A percentile compares a stretch with the other conserved stretches of the same genome.
phyloP scores from a whole-genome alignment of 352 stramenopile species.

The Pythium monospermum region DNA sequence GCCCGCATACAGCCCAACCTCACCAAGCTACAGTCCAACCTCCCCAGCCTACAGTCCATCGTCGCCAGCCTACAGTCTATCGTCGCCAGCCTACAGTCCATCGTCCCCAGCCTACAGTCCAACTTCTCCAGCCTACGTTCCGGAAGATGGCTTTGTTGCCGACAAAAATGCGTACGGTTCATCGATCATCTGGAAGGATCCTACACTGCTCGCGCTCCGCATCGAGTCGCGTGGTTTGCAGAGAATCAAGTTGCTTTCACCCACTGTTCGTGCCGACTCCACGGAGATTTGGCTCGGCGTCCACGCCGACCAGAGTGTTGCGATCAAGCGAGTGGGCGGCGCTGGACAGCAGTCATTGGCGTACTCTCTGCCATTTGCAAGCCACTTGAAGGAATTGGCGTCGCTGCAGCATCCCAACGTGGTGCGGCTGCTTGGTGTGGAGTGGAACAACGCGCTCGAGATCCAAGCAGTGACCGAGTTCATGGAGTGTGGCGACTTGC shows the following conservation, averaged over 20 bases:
- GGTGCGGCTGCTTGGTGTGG: conserved; percentile 18
- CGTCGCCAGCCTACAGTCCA: no score
- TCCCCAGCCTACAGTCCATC: no score
- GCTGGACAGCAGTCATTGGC: no score
- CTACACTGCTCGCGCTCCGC: neutral
- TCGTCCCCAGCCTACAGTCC: no score
- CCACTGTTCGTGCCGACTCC: neutral
- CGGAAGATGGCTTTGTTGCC: neutral
- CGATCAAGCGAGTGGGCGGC: neutral
- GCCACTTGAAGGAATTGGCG: neutral
- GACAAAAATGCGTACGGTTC: neutral
- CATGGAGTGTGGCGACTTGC: conserved; percentile 20
- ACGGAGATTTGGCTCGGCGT: neutral
- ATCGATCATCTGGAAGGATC: neutral
- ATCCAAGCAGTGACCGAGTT: conserved; percentile 15
- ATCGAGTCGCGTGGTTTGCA: neutral
- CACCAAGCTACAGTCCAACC: no score
- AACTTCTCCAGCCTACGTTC: no score
- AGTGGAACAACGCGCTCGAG: conserved; percentile 12
- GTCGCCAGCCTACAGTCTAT: no score
- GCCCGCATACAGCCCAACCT: no score
- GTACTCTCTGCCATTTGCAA: neutral
- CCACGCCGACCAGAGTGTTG: neutral
- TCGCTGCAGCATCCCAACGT: conserved; percentile 17
- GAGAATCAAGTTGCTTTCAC: neutral